Evolutionary conservation across 1,284 basidiomycete genomes (phyloP).

Genomic region (Pseudozyma tsukubaensis): DNA sequence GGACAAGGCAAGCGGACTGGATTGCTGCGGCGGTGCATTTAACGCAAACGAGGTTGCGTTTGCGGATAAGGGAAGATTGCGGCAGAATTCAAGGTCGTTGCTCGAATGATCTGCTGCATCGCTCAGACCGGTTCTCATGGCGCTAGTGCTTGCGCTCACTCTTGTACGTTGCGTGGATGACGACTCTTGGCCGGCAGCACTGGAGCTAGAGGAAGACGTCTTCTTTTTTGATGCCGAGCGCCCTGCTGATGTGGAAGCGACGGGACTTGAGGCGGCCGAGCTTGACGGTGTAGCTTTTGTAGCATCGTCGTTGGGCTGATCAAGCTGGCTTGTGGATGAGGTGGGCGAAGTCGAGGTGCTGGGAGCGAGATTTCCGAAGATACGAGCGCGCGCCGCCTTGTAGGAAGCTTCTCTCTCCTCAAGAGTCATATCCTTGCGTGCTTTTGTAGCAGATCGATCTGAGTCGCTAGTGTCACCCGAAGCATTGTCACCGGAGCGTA

Average conservation of each 20-base stretch:
- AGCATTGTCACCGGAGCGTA: slow-evolving; percentile 10
- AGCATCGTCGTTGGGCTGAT: slow-evolving; percentile 9
- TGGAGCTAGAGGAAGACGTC: slow-evolving; percentile 18
- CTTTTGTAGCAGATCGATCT: slow-evolving; percentile 25
- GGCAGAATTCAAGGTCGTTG: slow-evolving; percentile 43
- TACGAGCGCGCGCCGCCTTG: slow-evolving; percentile 57
- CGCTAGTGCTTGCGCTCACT: neutral
- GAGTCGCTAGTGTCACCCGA: slow-evolving; percentile 27
- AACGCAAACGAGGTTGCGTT: neutral
- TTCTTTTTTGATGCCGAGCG: slow-evolving; percentile 15
- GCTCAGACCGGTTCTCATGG: neutral
- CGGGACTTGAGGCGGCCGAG: slow-evolving; percentile 29
- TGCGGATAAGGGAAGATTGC: slow-evolving; percentile 13
- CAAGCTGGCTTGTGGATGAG: slow-evolving; percentile 16
- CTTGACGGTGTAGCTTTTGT: slow-evolving; percentile 15
- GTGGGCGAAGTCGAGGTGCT: slow-evolving; percentile 21
- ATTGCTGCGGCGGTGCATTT: slow-evolving; percentile 17
- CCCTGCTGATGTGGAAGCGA: slow-evolving; percentile 17
- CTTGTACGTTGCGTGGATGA: slow-evolving; percentile 15
- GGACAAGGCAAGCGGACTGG: slow-evolving; percentile 28
- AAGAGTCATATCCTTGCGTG: slow-evolving; percentile 60
- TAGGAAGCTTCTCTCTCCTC: slow-evolving; percentile 60
- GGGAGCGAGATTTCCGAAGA: slow-evolving; percentile 47
- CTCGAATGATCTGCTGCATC: slow-evolving; percentile 7
- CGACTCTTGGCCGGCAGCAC: slow-evolving; percentile 13